These are phyloP conservation scores for Dichotomocladium elegans DNA, from an alignment of 371 early-diverging fungal species.

Conservation along the genomic window DNA sequence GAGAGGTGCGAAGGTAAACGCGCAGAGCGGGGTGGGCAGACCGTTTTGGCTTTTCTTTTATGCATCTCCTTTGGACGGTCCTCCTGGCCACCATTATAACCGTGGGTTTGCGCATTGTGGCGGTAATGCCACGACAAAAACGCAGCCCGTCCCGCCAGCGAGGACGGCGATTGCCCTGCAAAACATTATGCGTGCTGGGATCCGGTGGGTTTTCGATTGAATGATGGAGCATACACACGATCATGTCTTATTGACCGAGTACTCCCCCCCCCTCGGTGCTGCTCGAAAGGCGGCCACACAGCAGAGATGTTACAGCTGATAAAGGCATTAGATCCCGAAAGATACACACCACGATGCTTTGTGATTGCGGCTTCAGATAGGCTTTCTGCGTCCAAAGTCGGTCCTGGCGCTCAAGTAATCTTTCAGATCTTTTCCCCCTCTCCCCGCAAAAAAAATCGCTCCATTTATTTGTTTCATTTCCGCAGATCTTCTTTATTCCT, in stretches of 20 bases:
- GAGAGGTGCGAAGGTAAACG: too few relatives aligned
- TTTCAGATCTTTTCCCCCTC: too few relatives aligned
- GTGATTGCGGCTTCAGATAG: constrained; percentile 58
- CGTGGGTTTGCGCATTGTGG: too few relatives aligned
- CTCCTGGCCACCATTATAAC: too few relatives aligned
- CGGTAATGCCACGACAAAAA: too few relatives aligned
- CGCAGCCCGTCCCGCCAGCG: too few relatives aligned
- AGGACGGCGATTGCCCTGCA: constrained; percentile 9
- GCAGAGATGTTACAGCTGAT: constrained; percentile 77
- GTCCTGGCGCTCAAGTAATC: too few relatives aligned
- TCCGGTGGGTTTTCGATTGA: constrained; percentile 33
- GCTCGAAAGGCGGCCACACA: constrained; percentile 64
- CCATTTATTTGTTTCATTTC: background rate
- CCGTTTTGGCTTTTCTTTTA: too few relatives aligned
- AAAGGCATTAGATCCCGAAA: constrained; percentile 32
- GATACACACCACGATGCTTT: constrained; percentile 61
- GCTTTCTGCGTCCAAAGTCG: constrained; percentile 53
- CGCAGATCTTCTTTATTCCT: constrained; percentile 32
- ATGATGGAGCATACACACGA: too few relatives aligned
- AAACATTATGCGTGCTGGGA: constrained; percentile 40
- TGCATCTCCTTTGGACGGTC: too few relatives aligned
- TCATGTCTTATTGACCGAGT: background rate
- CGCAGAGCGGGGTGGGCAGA: too few relatives aligned
- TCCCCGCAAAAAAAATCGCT: too few relatives aligned
- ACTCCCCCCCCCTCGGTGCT: background rate